Percentiles rank a stretch among this genome's conserved stretches.
phyloP scores from a whole-genome alignment of 306 rosid genomes.

The Vigna trinervia region DNA sequence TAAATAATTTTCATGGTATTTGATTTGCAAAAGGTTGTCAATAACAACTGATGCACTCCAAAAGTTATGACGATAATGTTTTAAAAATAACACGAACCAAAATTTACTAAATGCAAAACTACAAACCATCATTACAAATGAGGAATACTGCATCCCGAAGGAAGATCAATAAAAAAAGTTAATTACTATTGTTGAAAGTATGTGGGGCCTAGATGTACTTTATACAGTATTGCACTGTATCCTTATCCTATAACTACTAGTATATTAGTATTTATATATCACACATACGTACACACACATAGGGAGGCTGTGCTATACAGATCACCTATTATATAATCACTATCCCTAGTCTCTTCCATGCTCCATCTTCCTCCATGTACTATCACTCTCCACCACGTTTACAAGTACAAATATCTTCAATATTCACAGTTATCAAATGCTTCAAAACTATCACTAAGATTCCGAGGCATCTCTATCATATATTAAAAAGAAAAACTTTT shows the following conservation, averaged over 20 bases:
- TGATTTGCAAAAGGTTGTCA: too few relatives aligned
- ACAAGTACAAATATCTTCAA: slow-evolving; percentile 30
- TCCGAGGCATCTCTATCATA: slow-evolving; percentile 21
- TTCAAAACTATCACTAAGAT: background rate
- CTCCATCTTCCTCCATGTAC: background rate
- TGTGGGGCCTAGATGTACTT: slow-evolving; percentile 4
- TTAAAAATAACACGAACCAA: too few relatives aligned
- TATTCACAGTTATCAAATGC: slow-evolving; percentile 4
- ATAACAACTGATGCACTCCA: too few relatives aligned
- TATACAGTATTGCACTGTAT: background rate
- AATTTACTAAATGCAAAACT: too few relatives aligned
- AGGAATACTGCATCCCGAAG: background rate
- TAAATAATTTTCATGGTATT: too few relatives aligned
- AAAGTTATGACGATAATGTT: too few relatives aligned
- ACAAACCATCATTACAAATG: too few relatives aligned
- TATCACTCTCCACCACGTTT: background rate
- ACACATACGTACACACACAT: background rate
- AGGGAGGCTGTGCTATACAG: background rate
- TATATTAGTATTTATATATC: background rate
- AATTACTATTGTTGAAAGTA: slow-evolving; percentile 1
- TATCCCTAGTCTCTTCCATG: background rate
- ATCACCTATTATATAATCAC: background rate
- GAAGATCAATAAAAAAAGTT: slow-evolving; percentile 29
- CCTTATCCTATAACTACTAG: background rate
- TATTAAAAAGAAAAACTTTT: slow-evolving; percentile 33